phyloP scores from a whole-genome alignment of 2,329 filamentous ascomycete species.

The Cucurbitaria berberidis region DNA sequence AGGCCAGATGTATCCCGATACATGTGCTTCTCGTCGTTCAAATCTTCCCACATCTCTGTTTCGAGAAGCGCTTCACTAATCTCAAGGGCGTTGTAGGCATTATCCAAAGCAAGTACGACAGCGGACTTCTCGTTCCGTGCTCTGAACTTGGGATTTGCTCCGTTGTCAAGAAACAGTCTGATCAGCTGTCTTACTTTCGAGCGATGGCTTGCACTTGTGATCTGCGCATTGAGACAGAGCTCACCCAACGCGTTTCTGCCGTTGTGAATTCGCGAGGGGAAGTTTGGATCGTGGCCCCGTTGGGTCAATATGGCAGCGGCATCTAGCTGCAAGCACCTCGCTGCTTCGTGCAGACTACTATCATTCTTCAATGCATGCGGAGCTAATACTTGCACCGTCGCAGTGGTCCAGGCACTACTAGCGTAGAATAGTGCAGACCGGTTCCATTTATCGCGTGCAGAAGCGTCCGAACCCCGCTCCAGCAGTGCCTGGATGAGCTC shows the following conservation, averaged over 20 bases:
- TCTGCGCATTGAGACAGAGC: slow-evolving; percentile 64
- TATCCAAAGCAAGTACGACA: slow-evolving; percentile 64
- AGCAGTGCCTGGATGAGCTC: slow-evolving; percentile 65
- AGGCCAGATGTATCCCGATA: slow-evolving; percentile 53
- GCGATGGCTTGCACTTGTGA: slow-evolving; percentile 45
- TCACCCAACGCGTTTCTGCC: slow-evolving; percentile 70
- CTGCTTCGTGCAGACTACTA: slow-evolving; percentile 70
- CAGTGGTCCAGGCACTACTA: slow-evolving; percentile 49
- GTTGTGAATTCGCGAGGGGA: slow-evolving; percentile 66
- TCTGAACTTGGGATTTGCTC: slow-evolving; percentile 63
- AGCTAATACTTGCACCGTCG: slow-evolving; percentile 54
- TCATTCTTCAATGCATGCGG: slow-evolving; percentile 66
- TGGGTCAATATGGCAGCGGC: slow-evolving; percentile 64
- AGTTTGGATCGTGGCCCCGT: slow-evolving; percentile 67
- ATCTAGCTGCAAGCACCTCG: slow-evolving; percentile 63
- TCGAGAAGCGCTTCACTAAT: slow-evolving; percentile 66
- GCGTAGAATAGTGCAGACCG: slow-evolving; percentile 67
- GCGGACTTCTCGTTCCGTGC: slow-evolving; percentile 63
- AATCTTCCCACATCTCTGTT: slow-evolving; percentile 67
- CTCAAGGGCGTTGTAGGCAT: slow-evolving; percentile 61
- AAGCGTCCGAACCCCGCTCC: slow-evolving; percentile 65
- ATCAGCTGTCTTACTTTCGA: slow-evolving; percentile 55
- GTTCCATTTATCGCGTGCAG: slow-evolving; percentile 62
- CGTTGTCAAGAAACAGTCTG: slow-evolving; percentile 61
- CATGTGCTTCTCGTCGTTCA: slow-evolving; percentile 65